Conservation (phyloP, 257 asterid species). For the Ilex asprella region DNA sequence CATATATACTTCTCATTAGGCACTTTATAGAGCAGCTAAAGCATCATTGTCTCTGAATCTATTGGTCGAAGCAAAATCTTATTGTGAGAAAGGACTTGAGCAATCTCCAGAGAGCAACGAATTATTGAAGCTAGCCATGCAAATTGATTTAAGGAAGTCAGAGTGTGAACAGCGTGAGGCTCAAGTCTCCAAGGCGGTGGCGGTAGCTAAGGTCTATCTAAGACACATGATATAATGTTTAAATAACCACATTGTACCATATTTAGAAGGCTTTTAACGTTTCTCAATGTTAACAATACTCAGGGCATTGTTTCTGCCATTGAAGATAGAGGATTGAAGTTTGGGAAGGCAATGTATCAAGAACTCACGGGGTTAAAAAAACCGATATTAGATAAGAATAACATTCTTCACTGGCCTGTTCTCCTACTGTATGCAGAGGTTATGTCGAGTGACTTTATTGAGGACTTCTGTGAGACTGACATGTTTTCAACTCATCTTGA, state of each 20-base stretch:
- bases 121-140: conserved; percentile 57
- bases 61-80: conserved; percentile 65
- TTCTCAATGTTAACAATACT: conserved; percentile 12
- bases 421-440: conserved; percentile 77
- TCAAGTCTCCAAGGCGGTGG: conserved; percentile 56
- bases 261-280: conserved; percentile 10
- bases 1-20: conserved; percentile 34
- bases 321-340: conserved; percentile 54
- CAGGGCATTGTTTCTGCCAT: conserved; percentile 72
- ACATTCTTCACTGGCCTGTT: conserved; percentile 94
- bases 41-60: conserved; percentile 67
- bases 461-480: conserved; percentile 91
- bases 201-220: conserved; percentile 53
- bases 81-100: conserved; percentile 65
- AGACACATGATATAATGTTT: too few relatives aligned
- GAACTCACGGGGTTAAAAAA: conserved; percentile 80
- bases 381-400: conserved; percentile 58
- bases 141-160: conserved; percentile 37
- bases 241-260: not conserved
- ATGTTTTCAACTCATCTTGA: conserved; percentile 72
- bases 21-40: conserved; percentile 76
- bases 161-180: conserved; percentile 44
- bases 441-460: conserved; percentile 88
- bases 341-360: conserved; percentile 78
- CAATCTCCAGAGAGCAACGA: conserved; percentile 70